Base-by-base conservation (phyloP, 2,329 filamentous ascomycete genomes). In the Thielaviopsis populi region DNA sequence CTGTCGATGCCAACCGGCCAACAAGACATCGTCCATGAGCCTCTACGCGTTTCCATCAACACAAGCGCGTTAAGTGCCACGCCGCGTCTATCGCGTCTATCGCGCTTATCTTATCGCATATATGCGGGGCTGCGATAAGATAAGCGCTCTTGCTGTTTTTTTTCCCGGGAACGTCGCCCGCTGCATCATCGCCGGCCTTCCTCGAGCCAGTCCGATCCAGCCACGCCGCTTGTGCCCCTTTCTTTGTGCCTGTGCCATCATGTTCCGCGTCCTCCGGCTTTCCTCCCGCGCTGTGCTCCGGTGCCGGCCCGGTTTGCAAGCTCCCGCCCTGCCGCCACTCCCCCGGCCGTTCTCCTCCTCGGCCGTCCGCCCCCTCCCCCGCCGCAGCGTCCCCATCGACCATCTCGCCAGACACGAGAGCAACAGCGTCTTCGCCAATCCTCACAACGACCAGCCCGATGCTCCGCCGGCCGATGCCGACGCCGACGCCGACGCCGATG, bases 11-110 rank as follows among this genome's bases (percentile, higher is more conserved):
- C n/a, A n/a, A n/a, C n/a, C n/a, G n/a, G n/a, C n/a, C 19, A 50
- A 19, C 19, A 24, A 50, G 22, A 50, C 46, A 50, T 22, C 10
- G n/a, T 22, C 46, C 46, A 22, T 4, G 19, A 24, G 46, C 10
- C n/a, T 50, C 46, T 10, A 24, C 46, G 19, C 46, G 46, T 50
- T 50, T 50, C 46, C 11, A 50, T 24, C 6, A n/a, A n/a, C n/a
- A n/a, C n/a, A n/a, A 50, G 27, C 59, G 59, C 41, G 59, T 61
- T 43, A 61, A 61, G 59, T 61, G 59, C 40, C 1, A 27, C 6
- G 11, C 10, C 24, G 24, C 27, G 22, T 15, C 8, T 10, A 27
- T 54, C 50, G 50, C 50, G 50, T 54, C 24, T 30, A 54, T 15
- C 1, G 30, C 41, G 41, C 41, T n/a, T 43, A 43, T 46, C 22